A percentile compares a stretch with the other conserved stretches of the same genome.
phyloP scores from a whole-genome alignment of 768 basidiomycete genomes.

The Lyophyllum semitale region DNA sequence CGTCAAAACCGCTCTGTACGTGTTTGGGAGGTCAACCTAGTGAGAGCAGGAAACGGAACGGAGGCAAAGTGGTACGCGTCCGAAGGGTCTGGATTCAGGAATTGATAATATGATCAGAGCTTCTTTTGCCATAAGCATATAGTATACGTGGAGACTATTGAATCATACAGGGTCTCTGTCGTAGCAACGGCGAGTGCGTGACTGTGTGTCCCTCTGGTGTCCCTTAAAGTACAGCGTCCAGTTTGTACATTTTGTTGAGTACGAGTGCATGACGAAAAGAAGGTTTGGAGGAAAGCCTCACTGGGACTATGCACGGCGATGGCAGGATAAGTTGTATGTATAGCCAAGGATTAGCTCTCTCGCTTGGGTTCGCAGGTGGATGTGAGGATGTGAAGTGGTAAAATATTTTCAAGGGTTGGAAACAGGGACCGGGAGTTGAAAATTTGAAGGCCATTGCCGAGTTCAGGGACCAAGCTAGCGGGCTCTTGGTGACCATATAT shows the following conservation, averaged over 20 bases:
- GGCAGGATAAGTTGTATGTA: neutral
- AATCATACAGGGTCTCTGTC: conserved; percentile 5
- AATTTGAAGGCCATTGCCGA: conserved; percentile 53
- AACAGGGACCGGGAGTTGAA: conserved; percentile 49
- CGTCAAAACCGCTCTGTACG: neutral
- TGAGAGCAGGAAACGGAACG: neutral
- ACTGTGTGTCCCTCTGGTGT: too few relatives aligned
- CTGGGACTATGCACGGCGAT: too few relatives aligned
- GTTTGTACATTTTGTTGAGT: neutral
- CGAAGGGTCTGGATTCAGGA: neutral
- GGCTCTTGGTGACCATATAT: conserved; percentile 47
- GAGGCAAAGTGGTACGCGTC: neutral
- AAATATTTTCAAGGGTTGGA: conserved; percentile 32
- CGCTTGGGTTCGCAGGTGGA: neutral
- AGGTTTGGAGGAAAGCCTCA: too few relatives aligned
- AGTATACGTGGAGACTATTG: neutral
- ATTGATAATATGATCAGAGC: conserved; percentile 9
- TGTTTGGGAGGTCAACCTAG: neutral
- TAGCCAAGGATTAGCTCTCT: conserved; percentile 2
- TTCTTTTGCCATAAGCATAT: conserved; percentile 3
- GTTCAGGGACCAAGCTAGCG: conserved; percentile 47
- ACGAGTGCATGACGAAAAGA: neutral
- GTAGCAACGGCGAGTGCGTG: conserved; percentile 13
- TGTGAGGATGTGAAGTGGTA: conserved; percentile 14
- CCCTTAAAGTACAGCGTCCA: too few relatives aligned